These are phyloP conservation scores for Monosiga brevicollis DNA, from an alignment of 78 protist genomes.

Conservation along the genomic window DNA sequence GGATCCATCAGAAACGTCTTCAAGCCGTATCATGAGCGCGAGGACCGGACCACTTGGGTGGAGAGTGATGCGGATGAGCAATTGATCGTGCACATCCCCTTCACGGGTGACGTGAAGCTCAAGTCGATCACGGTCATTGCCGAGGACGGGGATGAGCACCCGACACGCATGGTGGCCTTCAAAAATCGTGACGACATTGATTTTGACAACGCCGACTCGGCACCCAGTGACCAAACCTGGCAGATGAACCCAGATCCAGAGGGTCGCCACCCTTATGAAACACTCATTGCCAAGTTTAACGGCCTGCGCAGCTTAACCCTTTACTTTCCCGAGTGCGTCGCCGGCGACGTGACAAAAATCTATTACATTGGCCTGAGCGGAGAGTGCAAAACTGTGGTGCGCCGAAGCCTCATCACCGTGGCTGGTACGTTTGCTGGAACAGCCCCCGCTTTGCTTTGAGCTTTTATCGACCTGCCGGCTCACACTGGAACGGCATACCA, in stretches of 20 bases:
- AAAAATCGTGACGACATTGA: constrained; percentile 21
- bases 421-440: background rate
- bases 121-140: constrained; percentile 7
- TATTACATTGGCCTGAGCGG: constrained; percentile 11
- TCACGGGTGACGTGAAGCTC: constrained; percentile 14
- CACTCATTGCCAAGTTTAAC: background rate
- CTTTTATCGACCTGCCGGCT: background rate
- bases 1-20: too few relatives aligned
- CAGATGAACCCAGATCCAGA: background rate
- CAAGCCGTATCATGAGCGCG: too few relatives aligned
- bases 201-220: constrained; percentile 1
- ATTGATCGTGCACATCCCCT: constrained; percentile 12
- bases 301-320: constrained; percentile 15
- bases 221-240: background rate
- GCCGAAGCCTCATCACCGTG: background rate
- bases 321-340: background rate
- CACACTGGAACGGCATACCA: background rate
- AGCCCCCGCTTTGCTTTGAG: background rate
- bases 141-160: background rate
- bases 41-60: too few relatives aligned
- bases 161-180: background rate
- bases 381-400: background rate
- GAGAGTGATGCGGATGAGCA: constrained; percentile 20
- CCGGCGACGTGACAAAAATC: constrained; percentile 4
- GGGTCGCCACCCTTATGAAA: background rate